phyloP scores from a whole-genome alignment of 2,329 filamentous ascomycete species.

The Scedosporium boydii region DNA sequence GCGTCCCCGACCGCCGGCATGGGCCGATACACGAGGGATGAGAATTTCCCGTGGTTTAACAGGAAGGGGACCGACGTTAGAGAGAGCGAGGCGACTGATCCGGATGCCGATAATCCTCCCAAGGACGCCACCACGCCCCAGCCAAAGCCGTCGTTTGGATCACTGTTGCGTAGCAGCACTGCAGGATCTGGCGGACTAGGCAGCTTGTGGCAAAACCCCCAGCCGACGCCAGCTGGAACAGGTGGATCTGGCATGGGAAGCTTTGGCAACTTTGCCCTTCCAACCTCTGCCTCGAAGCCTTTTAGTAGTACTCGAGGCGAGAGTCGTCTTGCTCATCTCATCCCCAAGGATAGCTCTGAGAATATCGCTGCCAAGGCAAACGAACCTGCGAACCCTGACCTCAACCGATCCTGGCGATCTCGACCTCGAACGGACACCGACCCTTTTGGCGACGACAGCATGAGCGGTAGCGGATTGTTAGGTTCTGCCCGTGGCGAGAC shows the following conservation, averaged over 20 bases:
- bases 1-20: conserved; percentile 52
- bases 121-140: conserved; percentile 16
- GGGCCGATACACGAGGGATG: conserved; percentile 51
- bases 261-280: conserved; percentile 83
- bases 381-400: conserved; percentile 34
- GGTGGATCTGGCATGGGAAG: conserved; percentile 56
- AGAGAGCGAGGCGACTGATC: conserved; percentile 40
- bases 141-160: conserved; percentile 30
- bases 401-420: conserved; percentile 43
- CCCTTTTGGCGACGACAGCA: conserved; percentile 60
- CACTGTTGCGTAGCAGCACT: conserved; percentile 40
- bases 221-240: conserved; percentile 51
- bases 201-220: not conserved
- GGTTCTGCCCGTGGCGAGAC: conserved; percentile 66
- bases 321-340: conserved; percentile 77
- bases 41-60: conserved; percentile 47
- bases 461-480: conserved; percentile 62
- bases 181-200: conserved; percentile 8
- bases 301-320: conserved; percentile 38
- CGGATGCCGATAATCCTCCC: conserved; percentile 27
- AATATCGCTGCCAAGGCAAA: conserved; percentile 42
- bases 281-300: conserved; percentile 61
- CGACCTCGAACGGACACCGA: conserved; percentile 64
- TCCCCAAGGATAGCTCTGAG: conserved; percentile 68
- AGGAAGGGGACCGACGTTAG: conserved; percentile 38